Percentiles rank a stretch among this genome's conserved stretches.
These are phyloP conservation scores for Backusella mclennaniae DNA, from an alignment of 192 early-diverging fungal genomes.

Conservation along the genomic window DNA sequence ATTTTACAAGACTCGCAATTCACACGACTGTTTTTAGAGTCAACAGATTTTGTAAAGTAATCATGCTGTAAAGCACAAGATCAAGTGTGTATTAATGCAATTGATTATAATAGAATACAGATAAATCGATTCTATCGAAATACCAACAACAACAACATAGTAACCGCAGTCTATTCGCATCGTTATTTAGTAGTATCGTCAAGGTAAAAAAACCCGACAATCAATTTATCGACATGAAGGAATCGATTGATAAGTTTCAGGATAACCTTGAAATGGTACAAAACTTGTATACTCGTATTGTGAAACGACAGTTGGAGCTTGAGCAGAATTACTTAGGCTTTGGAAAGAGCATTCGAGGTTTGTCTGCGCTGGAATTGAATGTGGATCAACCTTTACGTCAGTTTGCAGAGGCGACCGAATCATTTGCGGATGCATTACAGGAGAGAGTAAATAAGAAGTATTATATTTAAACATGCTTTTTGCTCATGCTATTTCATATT, in stretches of 20 bases:
- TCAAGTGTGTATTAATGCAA: not conserved
- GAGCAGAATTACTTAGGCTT: conserved; percentile 78
- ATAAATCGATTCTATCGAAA: conserved; percentile 2
- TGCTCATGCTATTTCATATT: not conserved
- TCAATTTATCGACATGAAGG: conserved; percentile 80
- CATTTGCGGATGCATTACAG: conserved; percentile 63
- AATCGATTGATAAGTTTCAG: conserved; percentile 79
- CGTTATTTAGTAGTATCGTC: conserved; percentile 80
- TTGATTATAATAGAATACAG: not conserved
- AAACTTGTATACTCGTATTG: conserved; percentile 70
- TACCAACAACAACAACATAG: not conserved
- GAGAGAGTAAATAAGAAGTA: conserved; percentile 52
- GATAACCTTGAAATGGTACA: conserved; percentile 89
- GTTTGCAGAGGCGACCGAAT: conserved; percentile 73
- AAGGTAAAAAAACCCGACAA: conserved; percentile 90
- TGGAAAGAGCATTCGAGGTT: conserved; percentile 66
- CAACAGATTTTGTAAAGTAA: conserved; percentile 65
- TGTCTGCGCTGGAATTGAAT: conserved; percentile 85
- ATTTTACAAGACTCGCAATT: conserved; percentile 67
- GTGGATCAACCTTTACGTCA: conserved; percentile 75
- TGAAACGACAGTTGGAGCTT: conserved; percentile 75
- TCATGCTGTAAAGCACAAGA: not conserved
- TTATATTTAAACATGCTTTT: too few relatives aligned
- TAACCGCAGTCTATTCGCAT: conserved; percentile 63
- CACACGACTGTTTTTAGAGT: conserved; percentile 81